These are phyloP conservation scores for Xylariales sp. DNA, from an alignment of 2,329 filamentous ascomycete species.

Conservation along the genomic window DNA sequence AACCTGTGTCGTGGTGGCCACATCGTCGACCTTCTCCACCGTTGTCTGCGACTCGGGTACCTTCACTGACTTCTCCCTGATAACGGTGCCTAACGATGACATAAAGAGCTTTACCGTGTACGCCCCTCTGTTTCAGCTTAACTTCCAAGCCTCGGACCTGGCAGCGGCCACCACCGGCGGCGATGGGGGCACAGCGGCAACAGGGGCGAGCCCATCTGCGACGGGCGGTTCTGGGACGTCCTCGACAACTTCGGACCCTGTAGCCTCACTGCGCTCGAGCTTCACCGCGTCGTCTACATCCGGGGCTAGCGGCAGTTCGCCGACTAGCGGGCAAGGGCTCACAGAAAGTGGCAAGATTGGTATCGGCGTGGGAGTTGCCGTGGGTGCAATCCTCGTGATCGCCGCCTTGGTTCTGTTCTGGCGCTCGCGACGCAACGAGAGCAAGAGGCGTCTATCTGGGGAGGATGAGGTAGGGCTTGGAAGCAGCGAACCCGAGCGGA, in stretches of 20 bases:
- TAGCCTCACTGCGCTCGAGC: slow-evolving; percentile 5
- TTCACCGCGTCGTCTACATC: slow-evolving; percentile 1
- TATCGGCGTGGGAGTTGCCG: slow-evolving; percentile 2
- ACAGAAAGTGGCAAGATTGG: slow-evolving; percentile 1
- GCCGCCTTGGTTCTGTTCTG: background rate
- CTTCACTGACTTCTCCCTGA: slow-evolving; percentile 3
- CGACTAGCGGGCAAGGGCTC: background rate
- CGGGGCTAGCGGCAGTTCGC: background rate
- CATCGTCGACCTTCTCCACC: slow-evolving; percentile 2
- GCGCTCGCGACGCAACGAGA: background rate
- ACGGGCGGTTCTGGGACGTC: background rate
- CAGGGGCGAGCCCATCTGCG: background rate
- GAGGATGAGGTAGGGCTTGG: background rate
- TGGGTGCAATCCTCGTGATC: slow-evolving; percentile 2
- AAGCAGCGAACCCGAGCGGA: background rate
- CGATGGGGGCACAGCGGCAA: background rate
- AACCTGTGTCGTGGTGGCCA: slow-evolving; percentile 4
- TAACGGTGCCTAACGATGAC: slow-evolving; percentile 4
- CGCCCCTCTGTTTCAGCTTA: slow-evolving; percentile 3
- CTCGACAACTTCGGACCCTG: slow-evolving; percentile 3
- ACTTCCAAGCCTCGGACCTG: slow-evolving; percentile 1
- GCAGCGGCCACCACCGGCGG: background rate
- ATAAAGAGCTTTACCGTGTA: slow-evolving; percentile 3
- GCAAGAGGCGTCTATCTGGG: background rate
- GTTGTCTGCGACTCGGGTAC: slow-evolving; percentile 3